Base-by-base conservation (phyloP, 2,329 filamentous ascomycete species). In the Beauveria scarabaeidicola region DNA sequence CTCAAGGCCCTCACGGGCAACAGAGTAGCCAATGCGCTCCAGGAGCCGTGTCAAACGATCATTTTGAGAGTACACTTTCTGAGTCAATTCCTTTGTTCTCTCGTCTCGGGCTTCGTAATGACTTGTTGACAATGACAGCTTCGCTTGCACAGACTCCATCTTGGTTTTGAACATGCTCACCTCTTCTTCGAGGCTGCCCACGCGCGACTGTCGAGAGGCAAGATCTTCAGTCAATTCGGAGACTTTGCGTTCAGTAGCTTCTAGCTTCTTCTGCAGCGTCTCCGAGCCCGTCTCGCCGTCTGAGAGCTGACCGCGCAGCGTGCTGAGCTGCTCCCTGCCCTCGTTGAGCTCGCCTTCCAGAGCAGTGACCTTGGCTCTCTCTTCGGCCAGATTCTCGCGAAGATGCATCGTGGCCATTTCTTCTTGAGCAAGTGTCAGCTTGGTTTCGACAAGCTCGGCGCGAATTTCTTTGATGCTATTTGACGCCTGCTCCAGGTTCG, bases 201-300 rank as follows among this genome's bases (percentile, higher is more conserved):
- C 81, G 62, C 88, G 86, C n/a, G 88, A 88, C 66, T 89, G 86
- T n/a, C 85, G 82, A 57, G 87, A 84, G 3, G 87, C 86, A 21
- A 96, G 78, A 66, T 90, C 84, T 65, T 90, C 83, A 2, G 84
- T 82, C 29, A 96, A 74, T 13, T 78, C 79, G 23, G 81, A 81
- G 4, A 90, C 82, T 70, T 85, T 89, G 61, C 77, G 78, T 71
- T 96, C 90, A 67, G 91, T 87, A 60, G 90, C 88, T 46, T 87
- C 84, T 3, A 95, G 79, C 58, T 86, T 83, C 72, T 87, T 87
- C 59, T 89, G 85, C 58, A 96, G 75, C 29, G 84, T 85, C 71
- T 92, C 90, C 0, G 90, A 91, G 5, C 91, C 91, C 3, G 86
- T 91, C 71, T 94, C 90, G 17, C 90, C 91, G 64, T 92, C 88